Evolutionary conservation across 345 rosid genomes (phyloP).

Genomic region (Acer yangbiense): DNA sequence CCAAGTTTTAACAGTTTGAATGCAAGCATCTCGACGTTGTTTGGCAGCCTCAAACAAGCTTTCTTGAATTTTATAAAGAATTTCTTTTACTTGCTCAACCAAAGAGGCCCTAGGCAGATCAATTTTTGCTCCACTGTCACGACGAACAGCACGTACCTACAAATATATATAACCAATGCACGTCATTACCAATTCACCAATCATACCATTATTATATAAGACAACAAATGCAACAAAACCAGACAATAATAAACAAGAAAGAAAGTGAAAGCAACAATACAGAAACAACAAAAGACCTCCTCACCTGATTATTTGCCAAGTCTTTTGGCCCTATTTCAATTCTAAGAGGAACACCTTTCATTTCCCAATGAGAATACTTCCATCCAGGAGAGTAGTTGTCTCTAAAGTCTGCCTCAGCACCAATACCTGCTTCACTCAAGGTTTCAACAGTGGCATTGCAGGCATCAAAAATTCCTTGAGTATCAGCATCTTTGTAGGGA

Average conservation of each 20-base stretch:
- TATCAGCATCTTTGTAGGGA: conserved; percentile 93
- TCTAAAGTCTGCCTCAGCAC: conserved; percentile 76
- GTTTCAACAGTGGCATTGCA: conserved; percentile 70
- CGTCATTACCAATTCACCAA: not conserved
- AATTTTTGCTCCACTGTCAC: conserved; percentile 68
- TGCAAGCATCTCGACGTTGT: conserved; percentile 71
- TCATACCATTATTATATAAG: not conserved
- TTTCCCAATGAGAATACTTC: conserved; percentile 98
- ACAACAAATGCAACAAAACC: conserved; percentile 3
- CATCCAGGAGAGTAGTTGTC: conserved; percentile 97
- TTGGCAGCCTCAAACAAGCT: conserved; percentile 71
- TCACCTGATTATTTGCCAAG: conserved; percentile 78
- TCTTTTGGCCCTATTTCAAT: conserved; percentile 97
- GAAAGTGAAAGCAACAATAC: not conserved
- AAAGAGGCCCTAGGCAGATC: conserved; percentile 63
- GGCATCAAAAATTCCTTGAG: conserved; percentile 82
- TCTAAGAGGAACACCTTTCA: conserved; percentile 97
- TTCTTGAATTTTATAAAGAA: conserved; percentile 64
- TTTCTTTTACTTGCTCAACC: conserved; percentile 58
- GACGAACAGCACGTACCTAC: conserved; percentile 88
- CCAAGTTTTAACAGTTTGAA: conserved; percentile 73
- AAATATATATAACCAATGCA: conserved; percentile 13
- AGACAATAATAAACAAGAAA: conserved; percentile 1
- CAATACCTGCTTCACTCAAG: conserved; percentile 69
- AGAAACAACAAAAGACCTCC: conserved; percentile 3